phyloP scores from a whole-genome alignment of 768 basidiomycete genomes.

The Suillus spraguei region DNA sequence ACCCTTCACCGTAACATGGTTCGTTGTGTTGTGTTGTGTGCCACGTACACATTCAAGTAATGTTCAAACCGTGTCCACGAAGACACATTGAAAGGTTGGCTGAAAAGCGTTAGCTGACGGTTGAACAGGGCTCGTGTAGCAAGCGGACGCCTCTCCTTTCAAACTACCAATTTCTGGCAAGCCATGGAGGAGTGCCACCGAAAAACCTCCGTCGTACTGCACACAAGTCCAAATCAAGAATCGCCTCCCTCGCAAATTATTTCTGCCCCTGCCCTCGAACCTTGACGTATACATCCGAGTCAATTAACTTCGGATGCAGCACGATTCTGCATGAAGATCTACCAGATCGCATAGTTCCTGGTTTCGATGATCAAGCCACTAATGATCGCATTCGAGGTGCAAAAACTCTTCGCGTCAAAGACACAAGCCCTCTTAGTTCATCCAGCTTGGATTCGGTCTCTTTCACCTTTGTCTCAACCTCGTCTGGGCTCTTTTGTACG shows the following conservation, averaged over 20 bases:
- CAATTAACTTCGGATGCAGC: no score
- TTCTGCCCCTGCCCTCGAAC: background rate
- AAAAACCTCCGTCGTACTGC: conserved; percentile 1
- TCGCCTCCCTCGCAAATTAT: background rate
- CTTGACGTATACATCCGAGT: no score
- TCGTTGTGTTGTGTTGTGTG: conserved; percentile 8
- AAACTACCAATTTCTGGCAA: background rate
- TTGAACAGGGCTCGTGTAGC: conserved; percentile 3
- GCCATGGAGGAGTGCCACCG: background rate
- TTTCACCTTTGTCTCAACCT: conserved; percentile 41
- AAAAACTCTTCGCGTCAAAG: no score
- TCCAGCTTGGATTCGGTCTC: conserved; percentile 30
- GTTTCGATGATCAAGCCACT: no score
- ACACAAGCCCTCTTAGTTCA: conserved; percentile 9
- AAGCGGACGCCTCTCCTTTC: background rate
- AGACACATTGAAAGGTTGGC: conserved; percentile 6
- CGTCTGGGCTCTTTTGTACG: conserved; percentile 35
- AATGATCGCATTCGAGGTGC: no score
- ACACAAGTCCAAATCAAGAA: background rate
- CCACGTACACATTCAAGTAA: conserved; percentile 9
- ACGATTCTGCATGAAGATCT: no score
- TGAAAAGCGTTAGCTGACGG: conserved; percentile 4
- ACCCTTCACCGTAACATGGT: conserved; percentile 1
- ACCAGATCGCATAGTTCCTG: no score
- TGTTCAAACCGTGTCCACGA: conserved; percentile 12